Base-by-base conservation (phyloP, 106 monocot genomes). In the Chionographis japonica region DNA sequence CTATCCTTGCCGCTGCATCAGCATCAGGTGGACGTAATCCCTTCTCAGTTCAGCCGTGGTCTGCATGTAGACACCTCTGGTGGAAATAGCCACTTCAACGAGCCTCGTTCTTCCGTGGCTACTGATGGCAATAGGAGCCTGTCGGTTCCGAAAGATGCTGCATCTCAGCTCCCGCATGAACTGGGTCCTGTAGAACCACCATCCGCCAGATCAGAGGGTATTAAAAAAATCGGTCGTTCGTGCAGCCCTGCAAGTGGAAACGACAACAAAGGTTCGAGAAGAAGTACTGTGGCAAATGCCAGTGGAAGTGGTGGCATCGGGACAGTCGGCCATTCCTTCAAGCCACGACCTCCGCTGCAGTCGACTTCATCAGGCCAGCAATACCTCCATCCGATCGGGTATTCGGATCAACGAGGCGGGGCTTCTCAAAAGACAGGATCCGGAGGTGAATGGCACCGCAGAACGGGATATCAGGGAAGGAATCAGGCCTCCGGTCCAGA, bases 391-490 rank as follows among this genome's bases (percentile, higher is more conserved):
- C 60, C 73, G 37, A 43, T 69, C 74, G 80, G 78, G 38, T 36
- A 72, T 69, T 38, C 42, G 3, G 80, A 87, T 50, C 69, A 82
- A 14, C 80, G 54, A 54, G 63, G 36, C 35, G 68, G 69, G 3
- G 10, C 67, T 39, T 69, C 81, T 62, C 83, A 81, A 39, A 91
- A 82, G 68, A 60, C 50, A 12, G 77, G 61, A 16, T 67, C 80
- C 12, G 74, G 77, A 17, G 68, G 80, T 61, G 95, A 95, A n/a
- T 88, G 84, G 91, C 81, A 89, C 20, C 85, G 84, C 3, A 68
- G 86, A 63, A 56, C 56, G 17, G 80, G 81, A 52, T 81, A 64
- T 70, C 90, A 88, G 16, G 86, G 81, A 64, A 86, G 79, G 67
- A 84, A 80, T 57, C 81, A 68, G 40, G 42, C 15, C 40, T 68